Conservation (phyloP, 306 rosid genomes). For the Quercus berberidifolia region DNA sequence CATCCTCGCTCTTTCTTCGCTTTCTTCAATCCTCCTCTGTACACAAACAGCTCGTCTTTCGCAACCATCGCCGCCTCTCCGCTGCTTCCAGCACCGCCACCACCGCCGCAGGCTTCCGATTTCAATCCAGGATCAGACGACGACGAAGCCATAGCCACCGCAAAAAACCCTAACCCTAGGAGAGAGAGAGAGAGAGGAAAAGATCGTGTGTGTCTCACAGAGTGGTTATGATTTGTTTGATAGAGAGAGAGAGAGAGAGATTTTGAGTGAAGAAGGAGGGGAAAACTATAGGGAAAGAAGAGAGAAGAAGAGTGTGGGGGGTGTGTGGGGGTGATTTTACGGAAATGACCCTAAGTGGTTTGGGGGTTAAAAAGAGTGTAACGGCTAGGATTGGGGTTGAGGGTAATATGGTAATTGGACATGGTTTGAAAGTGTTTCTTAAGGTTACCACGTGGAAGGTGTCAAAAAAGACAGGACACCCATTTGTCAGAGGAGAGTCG, state of each 20-base stretch:
- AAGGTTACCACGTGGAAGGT: constrained; percentile 34
- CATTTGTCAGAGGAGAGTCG: constrained; percentile 1
- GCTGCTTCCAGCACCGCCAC: constrained; percentile 13
- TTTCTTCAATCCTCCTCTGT: constrained; percentile 86
- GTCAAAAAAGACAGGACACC: constrained; percentile 8
- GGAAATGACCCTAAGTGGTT: constrained; percentile 1
- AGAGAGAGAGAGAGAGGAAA: constrained; percentile 13
- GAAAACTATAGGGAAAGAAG: constrained; percentile 24
- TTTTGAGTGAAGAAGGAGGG: constrained; percentile 26
- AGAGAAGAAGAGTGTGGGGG: neutral
- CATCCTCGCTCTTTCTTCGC: constrained; percentile 94
- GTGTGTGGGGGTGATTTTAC: neutral
- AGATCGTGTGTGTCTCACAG: constrained; percentile 7
- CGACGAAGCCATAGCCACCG: constrained; percentile 70
- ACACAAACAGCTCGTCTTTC: constrained; percentile 65
- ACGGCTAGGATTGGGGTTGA: constrained; percentile 69
- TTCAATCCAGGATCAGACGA: constrained; percentile 79
- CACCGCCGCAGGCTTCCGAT: constrained; percentile 39
- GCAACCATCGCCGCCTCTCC: constrained; percentile 47
- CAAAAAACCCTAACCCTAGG: constrained; percentile 39
- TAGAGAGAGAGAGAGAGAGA: constrained; percentile 19
- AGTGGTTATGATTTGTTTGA: neutral
- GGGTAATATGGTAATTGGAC: constrained; percentile 37
- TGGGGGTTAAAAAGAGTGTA: constrained; percentile 15
- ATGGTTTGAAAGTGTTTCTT: constrained; percentile 32